phyloP scores from a whole-genome alignment of 176 grass and related monocot genomes.

The Melocanna baccifera region DNA sequence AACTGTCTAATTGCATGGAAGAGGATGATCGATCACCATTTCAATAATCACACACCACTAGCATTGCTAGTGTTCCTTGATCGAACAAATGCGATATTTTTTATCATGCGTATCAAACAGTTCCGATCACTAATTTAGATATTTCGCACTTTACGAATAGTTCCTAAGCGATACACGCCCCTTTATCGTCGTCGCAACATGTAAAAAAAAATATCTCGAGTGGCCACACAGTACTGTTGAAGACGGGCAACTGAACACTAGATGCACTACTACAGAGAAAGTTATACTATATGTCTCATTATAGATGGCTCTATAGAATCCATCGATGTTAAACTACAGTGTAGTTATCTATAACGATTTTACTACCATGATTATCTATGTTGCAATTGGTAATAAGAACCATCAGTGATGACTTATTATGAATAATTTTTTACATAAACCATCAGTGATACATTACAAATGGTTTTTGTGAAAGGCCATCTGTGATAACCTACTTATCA shows the following conservation, averaged over 20 bases:
- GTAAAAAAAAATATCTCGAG: background rate
- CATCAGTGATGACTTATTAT: no score
- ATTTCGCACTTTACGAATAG: constrained; percentile 24
- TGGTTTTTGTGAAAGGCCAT: no score
- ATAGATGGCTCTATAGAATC: no score
- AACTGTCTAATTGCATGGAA: background rate
- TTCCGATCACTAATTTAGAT: constrained; percentile 44
- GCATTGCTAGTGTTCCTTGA: constrained; percentile 22
- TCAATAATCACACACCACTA: constrained; percentile 30
- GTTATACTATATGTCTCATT: no score
- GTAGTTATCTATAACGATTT: no score
- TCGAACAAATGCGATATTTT: constrained; percentile 21
- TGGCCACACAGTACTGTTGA: constrained; percentile 19
- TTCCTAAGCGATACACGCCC: background rate
- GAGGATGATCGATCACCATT: constrained; percentile 10
- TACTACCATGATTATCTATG: no score
- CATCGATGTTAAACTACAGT: no score
- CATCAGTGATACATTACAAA: no score
- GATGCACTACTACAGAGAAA: no score
- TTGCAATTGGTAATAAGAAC: no score
- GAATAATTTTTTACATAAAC: no score
- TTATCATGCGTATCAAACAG: constrained; percentile 35
- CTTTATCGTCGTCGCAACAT: constrained; percentile 18
- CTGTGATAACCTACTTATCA: no score
- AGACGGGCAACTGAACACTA: constrained; percentile 40